Percentiles rank a stretch among this genome's conserved stretches.
Conservation (phyloP, 1,139 yeast species). For the Kodamaea arcana region DNA sequence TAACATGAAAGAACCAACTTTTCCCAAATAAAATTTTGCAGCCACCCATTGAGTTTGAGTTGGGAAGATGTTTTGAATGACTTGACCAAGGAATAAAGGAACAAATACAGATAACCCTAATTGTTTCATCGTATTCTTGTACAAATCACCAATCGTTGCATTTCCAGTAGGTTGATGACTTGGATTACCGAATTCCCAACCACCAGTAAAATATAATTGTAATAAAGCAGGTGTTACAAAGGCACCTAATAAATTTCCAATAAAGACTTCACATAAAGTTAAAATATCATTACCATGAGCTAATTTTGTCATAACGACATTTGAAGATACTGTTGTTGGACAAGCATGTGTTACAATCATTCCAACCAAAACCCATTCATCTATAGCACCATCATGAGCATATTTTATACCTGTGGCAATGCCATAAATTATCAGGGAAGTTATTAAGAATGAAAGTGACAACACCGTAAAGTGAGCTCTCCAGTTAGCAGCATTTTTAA, state of each 20-base stretch:
- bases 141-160: constrained; percentile 52
- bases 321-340: constrained; percentile 88
- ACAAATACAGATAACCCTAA: constrained; percentile 78
- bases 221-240: constrained; percentile 81
- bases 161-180: constrained; percentile 45
- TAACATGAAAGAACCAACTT: constrained; percentile 77
- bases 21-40: constrained; percentile 56
- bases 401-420: constrained; percentile 62
- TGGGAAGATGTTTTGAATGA: constrained; percentile 66
- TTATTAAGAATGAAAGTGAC: constrained; percentile 64
- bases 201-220: constrained; percentile 60
- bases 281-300: constrained; percentile 79
- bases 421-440: constrained; percentile 74
- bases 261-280: constrained; percentile 77
- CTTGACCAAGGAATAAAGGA: constrained; percentile 86
- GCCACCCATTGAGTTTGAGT: constrained; percentile 58
- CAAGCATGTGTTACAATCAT: constrained; percentile 78
- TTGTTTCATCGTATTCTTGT: constrained; percentile 77
- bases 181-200: constrained; percentile 83
- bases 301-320: constrained; percentile 84
- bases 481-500: constrained; percentile 66
- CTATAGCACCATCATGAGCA: constrained; percentile 55
- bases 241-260: constrained; percentile 82
- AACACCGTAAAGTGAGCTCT: constrained; percentile 76
- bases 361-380: constrained; percentile 74